These are phyloP conservation scores for Pseudognaphalium luteoalbum DNA, from an alignment of 129 eudicot species.

Conservation along the genomic window DNA sequence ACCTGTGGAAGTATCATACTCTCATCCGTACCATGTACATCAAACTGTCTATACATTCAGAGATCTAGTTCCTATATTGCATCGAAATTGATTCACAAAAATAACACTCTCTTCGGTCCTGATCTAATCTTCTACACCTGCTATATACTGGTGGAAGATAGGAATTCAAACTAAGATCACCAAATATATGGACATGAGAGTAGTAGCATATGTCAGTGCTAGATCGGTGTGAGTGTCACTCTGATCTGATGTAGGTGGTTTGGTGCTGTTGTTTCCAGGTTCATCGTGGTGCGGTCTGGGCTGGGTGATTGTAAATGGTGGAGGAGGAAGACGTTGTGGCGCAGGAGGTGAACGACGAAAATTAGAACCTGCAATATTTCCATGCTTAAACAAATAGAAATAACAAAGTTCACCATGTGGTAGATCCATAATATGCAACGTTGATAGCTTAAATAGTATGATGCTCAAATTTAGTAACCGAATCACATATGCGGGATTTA, in stretches of 20 bases:
- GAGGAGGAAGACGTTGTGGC: slow-evolving; percentile 3
- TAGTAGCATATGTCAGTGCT: slow-evolving; percentile 2
- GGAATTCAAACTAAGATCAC: slow-evolving; percentile 7
- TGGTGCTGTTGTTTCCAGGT: slow-evolving; percentile 4
- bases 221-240: slow-evolving; percentile 11
- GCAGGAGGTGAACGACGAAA: slow-evolving; percentile 21
- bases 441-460: background rate
- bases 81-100: slow-evolving; percentile 4
- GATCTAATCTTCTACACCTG: slow-evolving; percentile 4
- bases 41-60: slow-evolving; percentile 2
- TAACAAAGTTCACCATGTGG: background rate
- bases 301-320: slow-evolving; percentile 15
- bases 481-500: background rate
- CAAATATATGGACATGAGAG: slow-evolving; percentile 4
- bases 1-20: background rate
- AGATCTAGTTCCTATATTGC: slow-evolving; percentile 15
- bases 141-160: slow-evolving; percentile 1
- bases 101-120: background rate
- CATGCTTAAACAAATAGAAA: slow-evolving; percentile 5
- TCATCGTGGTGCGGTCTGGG: slow-evolving; percentile 2
- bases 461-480: background rate
- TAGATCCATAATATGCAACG: background rate
- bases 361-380: slow-evolving; percentile 25
- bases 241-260: slow-evolving; percentile 19
- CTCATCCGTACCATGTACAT: slow-evolving; percentile 19